phyloP scores from a whole-genome alignment of 805 yeast species.

The Yarrowia sp. region DNA sequence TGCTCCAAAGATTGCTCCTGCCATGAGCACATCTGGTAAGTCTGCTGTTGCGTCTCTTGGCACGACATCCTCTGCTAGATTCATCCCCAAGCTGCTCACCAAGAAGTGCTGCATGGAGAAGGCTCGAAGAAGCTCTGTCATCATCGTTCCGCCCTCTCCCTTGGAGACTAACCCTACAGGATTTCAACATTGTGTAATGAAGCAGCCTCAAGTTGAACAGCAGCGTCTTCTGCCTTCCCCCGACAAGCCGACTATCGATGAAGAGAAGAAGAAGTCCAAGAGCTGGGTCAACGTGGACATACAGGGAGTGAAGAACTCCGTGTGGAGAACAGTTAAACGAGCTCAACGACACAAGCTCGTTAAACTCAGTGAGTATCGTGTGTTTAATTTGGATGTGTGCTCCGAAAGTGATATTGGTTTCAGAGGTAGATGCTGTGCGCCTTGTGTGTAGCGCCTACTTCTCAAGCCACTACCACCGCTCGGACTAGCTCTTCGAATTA shows the following conservation, averaged over 20 bases:
- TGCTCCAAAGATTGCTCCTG: slow-evolving; percentile 6
- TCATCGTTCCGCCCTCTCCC: not conserved
- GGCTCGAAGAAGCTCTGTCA: not conserved
- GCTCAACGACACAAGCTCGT: slow-evolving; percentile 19
- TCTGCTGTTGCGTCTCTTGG: not conserved
- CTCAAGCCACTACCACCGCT: not conserved
- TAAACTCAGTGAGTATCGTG: slow-evolving; percentile 4
- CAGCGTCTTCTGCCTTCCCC: slow-evolving; percentile 2
- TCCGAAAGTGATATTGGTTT: not conserved
- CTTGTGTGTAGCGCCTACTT: not conserved
- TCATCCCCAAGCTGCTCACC: not conserved
- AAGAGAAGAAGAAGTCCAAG: not conserved
- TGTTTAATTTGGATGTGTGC: not conserved
- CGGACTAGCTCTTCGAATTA: not conserved
- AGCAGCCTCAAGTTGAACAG: not conserved
- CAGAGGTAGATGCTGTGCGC: not conserved
- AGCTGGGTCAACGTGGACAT: not conserved
- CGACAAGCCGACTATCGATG: not conserved
- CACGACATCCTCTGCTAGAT: not conserved
- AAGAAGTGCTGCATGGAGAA: slow-evolving; percentile 5
- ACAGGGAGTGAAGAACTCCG: not conserved
- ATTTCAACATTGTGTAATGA: not conserved
- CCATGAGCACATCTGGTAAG: not conserved
- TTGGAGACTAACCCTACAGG: slow-evolving; percentile 1
- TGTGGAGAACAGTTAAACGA: not conserved